Percentiles rank a stretch among this genome's conserved stretches.
These are phyloP conservation scores for Aspergillus quadrilineatus DNA, from an alignment of 2,329 filamentous ascomycete genomes.

Conservation along the genomic window DNA sequence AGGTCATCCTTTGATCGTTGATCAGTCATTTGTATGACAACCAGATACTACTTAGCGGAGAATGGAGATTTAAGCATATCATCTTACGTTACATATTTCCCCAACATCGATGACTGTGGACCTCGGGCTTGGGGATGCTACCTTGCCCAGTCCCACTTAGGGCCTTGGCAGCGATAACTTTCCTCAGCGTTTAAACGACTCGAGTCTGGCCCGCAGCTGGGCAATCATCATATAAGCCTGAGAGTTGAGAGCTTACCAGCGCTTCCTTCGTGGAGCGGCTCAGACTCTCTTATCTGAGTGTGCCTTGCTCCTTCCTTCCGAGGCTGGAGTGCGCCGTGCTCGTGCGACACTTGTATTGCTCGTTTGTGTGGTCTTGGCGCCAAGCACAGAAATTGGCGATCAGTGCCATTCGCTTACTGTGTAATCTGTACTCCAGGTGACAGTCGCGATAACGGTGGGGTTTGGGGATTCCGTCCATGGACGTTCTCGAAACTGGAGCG, in stretches of 20 bases:
- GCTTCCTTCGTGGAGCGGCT: too few species aligned
- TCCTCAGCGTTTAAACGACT: too few species aligned
- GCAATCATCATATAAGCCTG: not conserved
- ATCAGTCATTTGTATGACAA: not conserved
- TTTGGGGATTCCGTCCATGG: not conserved
- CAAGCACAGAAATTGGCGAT: not conserved
- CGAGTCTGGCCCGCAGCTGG: too few species aligned
- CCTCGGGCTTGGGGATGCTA: not conserved
- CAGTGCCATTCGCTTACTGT: not conserved
- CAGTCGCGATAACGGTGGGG: not conserved
- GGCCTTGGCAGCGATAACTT: slow-evolving; percentile 1
- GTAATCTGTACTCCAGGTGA: not conserved
- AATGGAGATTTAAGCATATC: not conserved
- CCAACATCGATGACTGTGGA: not conserved
- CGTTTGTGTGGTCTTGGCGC: not conserved
- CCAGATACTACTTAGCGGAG: not conserved
- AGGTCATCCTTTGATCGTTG: not conserved
- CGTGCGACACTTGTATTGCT: not conserved
- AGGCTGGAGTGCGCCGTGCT: not conserved
- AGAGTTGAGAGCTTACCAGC: too few species aligned
- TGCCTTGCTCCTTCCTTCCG: not conserved
- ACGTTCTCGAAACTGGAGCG: slow-evolving; percentile 6
- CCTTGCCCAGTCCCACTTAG: slow-evolving; percentile 2
- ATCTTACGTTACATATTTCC: slow-evolving; percentile 1
- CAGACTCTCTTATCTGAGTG: not conserved